A percentile compares a stretch with the other conserved stretches of the same genome.
Evolutionary conservation across 495 filamentous ascomycete genomes (phyloP).

Genomic region (Hypoxylon rickii): DNA sequence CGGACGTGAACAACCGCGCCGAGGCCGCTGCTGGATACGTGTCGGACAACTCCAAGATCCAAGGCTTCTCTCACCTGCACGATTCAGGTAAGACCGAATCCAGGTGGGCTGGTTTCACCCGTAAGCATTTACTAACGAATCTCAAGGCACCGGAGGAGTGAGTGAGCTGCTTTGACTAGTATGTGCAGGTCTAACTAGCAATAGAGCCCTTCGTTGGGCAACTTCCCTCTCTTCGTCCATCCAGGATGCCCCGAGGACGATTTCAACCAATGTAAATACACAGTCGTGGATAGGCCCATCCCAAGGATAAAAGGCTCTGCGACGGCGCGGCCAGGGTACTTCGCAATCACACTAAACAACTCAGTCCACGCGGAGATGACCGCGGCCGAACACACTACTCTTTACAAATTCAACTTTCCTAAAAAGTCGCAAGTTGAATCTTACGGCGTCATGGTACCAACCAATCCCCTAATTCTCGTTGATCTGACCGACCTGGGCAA

Average conservation of each 20-base stretch:
- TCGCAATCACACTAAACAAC: conserved; percentile 63
- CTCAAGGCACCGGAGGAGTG: conserved; percentile 61
- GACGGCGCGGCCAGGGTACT: conserved; percentile 69
- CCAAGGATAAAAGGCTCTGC: conserved; percentile 55
- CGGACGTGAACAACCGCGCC: conserved; percentile 57
- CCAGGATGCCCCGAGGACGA: conserved; percentile 67
- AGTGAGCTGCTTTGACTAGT: conserved; percentile 26
- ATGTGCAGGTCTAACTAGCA: conserved; percentile 28
- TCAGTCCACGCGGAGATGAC: conserved; percentile 76
- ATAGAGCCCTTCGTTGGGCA: conserved; percentile 66
- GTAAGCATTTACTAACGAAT: conserved; percentile 20
- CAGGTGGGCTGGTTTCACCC: neutral
- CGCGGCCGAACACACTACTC: conserved; percentile 62
- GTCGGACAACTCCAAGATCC: conserved; percentile 54
- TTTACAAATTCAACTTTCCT: conserved; percentile 73
- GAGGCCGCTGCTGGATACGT: conserved; percentile 74
- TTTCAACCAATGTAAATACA: conserved; percentile 63
- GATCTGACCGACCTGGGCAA: conserved; percentile 68
- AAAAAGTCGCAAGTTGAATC: conserved; percentile 29
- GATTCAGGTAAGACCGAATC: conserved; percentile 56
- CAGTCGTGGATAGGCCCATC: conserved; percentile 51
- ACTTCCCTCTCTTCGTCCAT: conserved; percentile 75
- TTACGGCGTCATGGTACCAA: conserved; percentile 39
- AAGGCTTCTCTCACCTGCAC: conserved; percentile 68
- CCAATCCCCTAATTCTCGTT: conserved; percentile 64